Conservation (phyloP, 2,329 filamentous ascomycete species). For the Fusarium sp. region DNA sequence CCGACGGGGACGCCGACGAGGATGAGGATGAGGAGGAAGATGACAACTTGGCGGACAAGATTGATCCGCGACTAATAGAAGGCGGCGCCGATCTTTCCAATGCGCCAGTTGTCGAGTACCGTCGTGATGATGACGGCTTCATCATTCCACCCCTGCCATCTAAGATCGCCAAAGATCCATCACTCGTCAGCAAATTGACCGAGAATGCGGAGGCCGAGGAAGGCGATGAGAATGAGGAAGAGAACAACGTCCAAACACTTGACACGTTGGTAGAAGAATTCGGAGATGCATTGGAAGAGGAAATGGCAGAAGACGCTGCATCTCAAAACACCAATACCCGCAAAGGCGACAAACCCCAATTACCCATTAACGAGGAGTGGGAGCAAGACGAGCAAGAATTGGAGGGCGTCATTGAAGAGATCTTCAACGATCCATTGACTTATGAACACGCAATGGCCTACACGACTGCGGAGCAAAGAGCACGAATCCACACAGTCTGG, state of each 20-base stretch:
- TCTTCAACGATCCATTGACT: conserved; percentile 72
- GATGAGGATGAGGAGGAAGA: conserved; percentile 29
- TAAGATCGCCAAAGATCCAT: conserved; percentile 51
- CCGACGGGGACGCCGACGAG: conserved; percentile 43
- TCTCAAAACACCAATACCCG: conserved; percentile 38
- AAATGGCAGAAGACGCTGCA: conserved; percentile 27
- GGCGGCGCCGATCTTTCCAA: conserved; percentile 52
- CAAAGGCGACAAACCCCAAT: conserved; percentile 53
- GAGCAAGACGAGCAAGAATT: conserved; percentile 71
- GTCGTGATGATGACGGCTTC: conserved; percentile 75
- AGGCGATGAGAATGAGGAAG: conserved; percentile 27
- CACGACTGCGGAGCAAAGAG: conserved; percentile 67
- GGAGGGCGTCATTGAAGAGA: conserved; percentile 76
- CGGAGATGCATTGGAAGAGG: conserved; percentile 54
- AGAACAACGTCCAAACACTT: conserved; percentile 48
- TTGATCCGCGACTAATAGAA: conserved; percentile 37
- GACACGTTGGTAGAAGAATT: conserved; percentile 59
- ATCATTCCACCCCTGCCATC: conserved; percentile 67
- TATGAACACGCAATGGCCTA: conserved; percentile 67
- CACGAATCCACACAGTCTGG: conserved; percentile 64
- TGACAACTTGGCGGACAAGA: conserved; percentile 13
- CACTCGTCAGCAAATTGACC: conserved; percentile 38
- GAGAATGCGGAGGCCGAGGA: conserved; percentile 13
- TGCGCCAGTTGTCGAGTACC: conserved; percentile 52
- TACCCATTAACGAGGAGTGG: conserved; percentile 72